phyloP scores from a whole-genome alignment of 2,329 filamentous ascomycete species.

The Colletotrichum zoysiae region DNA sequence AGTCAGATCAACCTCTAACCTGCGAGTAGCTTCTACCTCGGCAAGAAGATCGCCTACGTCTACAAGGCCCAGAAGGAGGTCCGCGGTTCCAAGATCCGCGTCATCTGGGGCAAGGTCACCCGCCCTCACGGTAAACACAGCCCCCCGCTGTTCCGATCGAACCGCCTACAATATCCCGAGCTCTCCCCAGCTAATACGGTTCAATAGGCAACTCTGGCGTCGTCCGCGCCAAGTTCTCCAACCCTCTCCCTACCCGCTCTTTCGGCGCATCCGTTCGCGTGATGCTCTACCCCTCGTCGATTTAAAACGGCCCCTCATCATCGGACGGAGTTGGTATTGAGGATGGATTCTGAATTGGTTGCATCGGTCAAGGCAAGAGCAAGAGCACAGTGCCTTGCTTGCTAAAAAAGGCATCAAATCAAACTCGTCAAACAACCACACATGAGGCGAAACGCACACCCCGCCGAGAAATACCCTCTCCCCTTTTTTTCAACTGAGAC shows the following conservation, averaged over 20 bases:
- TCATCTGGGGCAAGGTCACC: conserved; percentile 99
- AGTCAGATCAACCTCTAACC: conserved; percentile 43
- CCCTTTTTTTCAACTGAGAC: conserved; percentile 40
- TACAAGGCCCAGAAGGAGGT: conserved; percentile 96
- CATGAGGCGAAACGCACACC: conserved; percentile 42
- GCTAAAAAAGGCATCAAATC: conserved; percentile 61
- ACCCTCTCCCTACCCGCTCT: conserved; percentile 95
- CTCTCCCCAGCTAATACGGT: conserved; percentile 13
- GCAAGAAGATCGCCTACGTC: conserved; percentile 99
- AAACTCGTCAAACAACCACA: conserved; percentile 59
- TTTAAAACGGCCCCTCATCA: conserved; percentile 72
- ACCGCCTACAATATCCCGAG: conserved; percentile 25
- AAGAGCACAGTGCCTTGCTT: conserved; percentile 64
- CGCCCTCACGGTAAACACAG: conserved; percentile 84
- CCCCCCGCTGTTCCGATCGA: conserved; percentile 6
- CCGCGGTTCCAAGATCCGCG: conserved; percentile 97
- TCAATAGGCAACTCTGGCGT: conserved; percentile 91
- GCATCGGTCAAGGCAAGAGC: conserved; percentile 71
- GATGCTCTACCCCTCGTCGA: conserved; percentile 98
- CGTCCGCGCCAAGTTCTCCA: conserved; percentile 96
- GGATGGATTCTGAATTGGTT: conserved; percentile 72
- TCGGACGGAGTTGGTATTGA: conserved; percentile 72
- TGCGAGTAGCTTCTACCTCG: conserved; percentile 84
- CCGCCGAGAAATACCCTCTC: conserved; percentile 43
- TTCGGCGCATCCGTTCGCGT: conserved; percentile 96